These are phyloP conservation scores for Acanthamoeba lenticulata DNA, from an alignment of 208 protist genomes.

Conservation along the genomic window DNA sequence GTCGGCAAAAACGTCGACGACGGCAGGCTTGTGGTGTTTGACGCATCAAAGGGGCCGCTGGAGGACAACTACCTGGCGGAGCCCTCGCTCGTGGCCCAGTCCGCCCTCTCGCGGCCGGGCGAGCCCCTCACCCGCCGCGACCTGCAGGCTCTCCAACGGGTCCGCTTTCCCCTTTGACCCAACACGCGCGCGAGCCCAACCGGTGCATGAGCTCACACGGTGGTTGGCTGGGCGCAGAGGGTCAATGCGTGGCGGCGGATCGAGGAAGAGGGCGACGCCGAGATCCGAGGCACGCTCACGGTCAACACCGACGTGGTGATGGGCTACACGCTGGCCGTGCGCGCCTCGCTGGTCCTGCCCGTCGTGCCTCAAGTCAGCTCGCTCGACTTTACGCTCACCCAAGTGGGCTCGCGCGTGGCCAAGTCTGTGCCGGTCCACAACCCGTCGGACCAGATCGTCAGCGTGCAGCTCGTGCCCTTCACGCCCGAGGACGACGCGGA, in stretches of 20 bases:
- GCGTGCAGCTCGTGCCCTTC: constrained; percentile 45
- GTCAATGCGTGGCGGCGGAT: background rate
- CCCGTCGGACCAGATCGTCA: constrained; percentile 12
- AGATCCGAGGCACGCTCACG: constrained; percentile 53
- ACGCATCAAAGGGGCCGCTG: constrained; percentile 44
- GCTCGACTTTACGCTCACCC: constrained; percentile 28
- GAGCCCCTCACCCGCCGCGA: constrained; percentile 42
- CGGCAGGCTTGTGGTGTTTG: constrained; percentile 30
- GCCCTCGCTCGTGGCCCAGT: background rate
- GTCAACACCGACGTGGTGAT: constrained; percentile 69
- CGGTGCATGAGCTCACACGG: background rate
- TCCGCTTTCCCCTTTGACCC: background rate
- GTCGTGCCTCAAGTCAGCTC: background rate
- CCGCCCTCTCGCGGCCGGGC: constrained; percentile 24
- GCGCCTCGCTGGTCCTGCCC: constrained; percentile 52
- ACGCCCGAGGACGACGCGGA: background rate
- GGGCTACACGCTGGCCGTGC: constrained; percentile 64
- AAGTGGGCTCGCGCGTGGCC: constrained; percentile 1
- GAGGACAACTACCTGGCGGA: constrained; percentile 66
- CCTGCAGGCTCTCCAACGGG: constrained; percentile 16
- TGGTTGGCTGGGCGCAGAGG: background rate
- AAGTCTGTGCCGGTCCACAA: background rate
- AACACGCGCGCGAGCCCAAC: background rate
- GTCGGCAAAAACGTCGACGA: background rate
- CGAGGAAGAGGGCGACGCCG: background rate